Percentiles rank a stretch among this genome's conserved stretches.
Conservation (phyloP, 805 yeast genomes). For the Sugiyamaella marilandica region DNA sequence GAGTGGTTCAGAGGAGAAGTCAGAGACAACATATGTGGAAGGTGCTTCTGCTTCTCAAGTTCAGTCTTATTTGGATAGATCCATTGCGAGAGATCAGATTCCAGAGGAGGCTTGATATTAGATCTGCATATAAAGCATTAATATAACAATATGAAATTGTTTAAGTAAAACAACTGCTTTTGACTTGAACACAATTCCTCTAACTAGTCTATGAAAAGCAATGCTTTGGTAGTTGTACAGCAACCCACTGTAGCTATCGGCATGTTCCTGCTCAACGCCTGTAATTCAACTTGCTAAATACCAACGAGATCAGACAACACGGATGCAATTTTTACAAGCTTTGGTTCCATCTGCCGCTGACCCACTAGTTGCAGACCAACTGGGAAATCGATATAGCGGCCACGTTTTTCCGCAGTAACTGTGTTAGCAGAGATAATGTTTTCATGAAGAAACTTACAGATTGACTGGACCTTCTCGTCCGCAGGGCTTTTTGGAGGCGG, state of each 20-base stretch:
- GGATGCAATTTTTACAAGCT: neutral
- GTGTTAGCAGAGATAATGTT: neutral
- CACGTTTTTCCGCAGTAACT: neutral
- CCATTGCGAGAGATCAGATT: too few relatives aligned
- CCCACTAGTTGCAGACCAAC: constrained; percentile 1
- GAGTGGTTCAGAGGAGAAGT: neutral
- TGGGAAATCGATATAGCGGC: neutral
- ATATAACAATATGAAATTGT: too few relatives aligned
- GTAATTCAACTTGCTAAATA: too few relatives aligned
- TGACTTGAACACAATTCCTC: too few relatives aligned
- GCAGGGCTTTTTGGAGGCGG: neutral
- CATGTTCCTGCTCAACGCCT: too few relatives aligned
- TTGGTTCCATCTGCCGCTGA: neutral
- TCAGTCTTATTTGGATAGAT: neutral
- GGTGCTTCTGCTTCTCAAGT: neutral
- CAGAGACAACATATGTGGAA: neutral
- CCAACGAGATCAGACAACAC: neutral
- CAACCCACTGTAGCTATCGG: too few relatives aligned
- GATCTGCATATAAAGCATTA: too few relatives aligned
- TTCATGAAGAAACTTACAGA: neutral
- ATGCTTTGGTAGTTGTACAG: too few relatives aligned
- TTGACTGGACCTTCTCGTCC: neutral
- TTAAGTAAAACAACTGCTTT: too few relatives aligned
- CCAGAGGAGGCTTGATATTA: too few relatives aligned
- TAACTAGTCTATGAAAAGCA: too few relatives aligned